Evolutionary conservation across 768 basidiomycete species (phyloP).

Genomic region (Tubosaeta brunneosetosa): DNA sequence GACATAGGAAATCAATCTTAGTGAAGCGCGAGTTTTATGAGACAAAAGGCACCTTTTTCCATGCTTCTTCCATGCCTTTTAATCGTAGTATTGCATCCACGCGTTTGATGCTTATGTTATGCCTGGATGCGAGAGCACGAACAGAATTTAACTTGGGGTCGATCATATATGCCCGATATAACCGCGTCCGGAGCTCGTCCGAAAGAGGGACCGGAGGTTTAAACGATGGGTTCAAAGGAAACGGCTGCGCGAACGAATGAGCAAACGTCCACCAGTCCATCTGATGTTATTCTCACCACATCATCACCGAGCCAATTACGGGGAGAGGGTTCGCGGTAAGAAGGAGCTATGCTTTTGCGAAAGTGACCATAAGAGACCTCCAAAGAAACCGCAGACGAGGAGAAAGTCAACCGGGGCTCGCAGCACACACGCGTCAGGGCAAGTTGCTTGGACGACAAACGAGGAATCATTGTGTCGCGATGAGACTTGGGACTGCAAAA

Average conservation of each 20-base stretch:
- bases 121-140: constrained; percentile 54
- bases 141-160: constrained; percentile 54
- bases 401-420: constrained; percentile 3
- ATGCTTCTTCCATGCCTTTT: constrained; percentile 69
- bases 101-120: constrained; percentile 70
- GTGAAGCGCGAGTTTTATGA: constrained; percentile 3
- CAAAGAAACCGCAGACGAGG: constrained; percentile 1
- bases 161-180: constrained; percentile 60
- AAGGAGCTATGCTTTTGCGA: constrained; percentile 14
- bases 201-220: constrained; percentile 75
- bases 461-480: constrained; percentile 19
- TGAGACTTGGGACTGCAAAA: constrained; percentile 11
- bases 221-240: constrained; percentile 82
- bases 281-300: constrained; percentile 42
- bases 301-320: constrained; percentile 60
- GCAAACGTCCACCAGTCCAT: neutral
- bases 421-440: constrained; percentile 6
- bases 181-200: constrained; percentile 47
- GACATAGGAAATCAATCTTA: constrained; percentile 4
- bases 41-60: constrained; percentile 58
- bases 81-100: constrained; percentile 79
- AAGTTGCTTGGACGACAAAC: constrained; percentile 15
- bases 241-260: constrained; percentile 51
- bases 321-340: constrained; percentile 33
- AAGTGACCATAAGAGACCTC: constrained; percentile 18